phyloP scores from a whole-genome alignment of 345 rosid species.

The Eucalyptus pumila region DNA sequence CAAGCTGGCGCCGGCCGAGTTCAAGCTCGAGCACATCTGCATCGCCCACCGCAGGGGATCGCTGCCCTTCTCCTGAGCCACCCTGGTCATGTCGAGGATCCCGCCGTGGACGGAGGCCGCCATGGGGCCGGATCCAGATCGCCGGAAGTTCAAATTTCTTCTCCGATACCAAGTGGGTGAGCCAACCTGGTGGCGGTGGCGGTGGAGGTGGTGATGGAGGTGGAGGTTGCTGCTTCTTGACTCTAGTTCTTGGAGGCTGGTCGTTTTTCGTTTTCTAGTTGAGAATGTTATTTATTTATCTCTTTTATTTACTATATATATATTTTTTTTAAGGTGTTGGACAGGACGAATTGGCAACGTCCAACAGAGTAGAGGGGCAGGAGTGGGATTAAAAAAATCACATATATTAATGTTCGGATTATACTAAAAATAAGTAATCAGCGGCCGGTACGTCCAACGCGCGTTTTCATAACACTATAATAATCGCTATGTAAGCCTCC shows the following conservation, averaged over 20 bases:
- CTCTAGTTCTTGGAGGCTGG: background rate
- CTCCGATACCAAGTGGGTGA: background rate
- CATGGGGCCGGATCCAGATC: background rate
- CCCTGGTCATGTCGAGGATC: conserved; percentile 52
- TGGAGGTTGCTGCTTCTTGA: background rate
- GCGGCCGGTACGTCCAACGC: background rate
- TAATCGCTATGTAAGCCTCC: background rate
- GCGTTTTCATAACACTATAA: background rate
- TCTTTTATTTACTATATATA: background rate
- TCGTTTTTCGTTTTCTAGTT: background rate
- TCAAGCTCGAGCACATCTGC: conserved; percentile 50
- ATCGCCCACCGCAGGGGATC: conserved; percentile 75
- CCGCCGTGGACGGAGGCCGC: conserved; percentile 38
- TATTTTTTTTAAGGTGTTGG: background rate
- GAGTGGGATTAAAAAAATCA: background rate
- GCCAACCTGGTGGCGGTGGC: background rate
- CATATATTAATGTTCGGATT: background rate
- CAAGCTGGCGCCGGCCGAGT: conserved; percentile 35
- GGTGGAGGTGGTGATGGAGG: background rate
- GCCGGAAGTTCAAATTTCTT: background rate
- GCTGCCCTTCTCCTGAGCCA: conserved; percentile 42
- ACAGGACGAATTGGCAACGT: background rate
- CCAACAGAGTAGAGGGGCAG: background rate
- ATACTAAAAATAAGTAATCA: background rate
- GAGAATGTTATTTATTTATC: background rate